Evolutionary conservation across 2,329 filamentous ascomycete species (phyloP).

Genomic region (Epichloe typhina): DNA sequence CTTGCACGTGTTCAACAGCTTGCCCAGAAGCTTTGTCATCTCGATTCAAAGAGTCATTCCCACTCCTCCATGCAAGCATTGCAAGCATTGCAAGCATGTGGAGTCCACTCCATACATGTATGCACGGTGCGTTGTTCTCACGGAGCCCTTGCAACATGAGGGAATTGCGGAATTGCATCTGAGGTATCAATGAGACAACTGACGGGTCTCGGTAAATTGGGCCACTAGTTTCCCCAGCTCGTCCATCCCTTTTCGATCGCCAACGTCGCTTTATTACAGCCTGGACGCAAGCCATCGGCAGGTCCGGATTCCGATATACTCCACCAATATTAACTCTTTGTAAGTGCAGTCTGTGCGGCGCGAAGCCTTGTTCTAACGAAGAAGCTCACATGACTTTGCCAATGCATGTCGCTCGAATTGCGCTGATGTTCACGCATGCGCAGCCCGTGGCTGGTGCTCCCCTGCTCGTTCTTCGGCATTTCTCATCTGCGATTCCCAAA

Average conservation of each 20-base stretch:
- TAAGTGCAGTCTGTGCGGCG: neutral
- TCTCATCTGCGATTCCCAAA: neutral
- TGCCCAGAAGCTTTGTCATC: neutral
- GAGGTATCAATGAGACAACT: no score
- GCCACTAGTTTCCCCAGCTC: no score
- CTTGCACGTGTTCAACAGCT: neutral
- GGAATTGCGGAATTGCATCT: no score
- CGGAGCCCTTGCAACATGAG: neutral
- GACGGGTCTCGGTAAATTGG: neutral
- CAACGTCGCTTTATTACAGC: neutral
- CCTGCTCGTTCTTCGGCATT: neutral
- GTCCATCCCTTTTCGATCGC: no score
- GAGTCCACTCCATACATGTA: neutral
- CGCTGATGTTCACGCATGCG: neutral
- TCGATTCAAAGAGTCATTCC: neutral
- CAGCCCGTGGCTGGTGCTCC: neutral
- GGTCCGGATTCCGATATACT: neutral
- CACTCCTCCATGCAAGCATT: neutral
- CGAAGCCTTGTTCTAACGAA: neutral
- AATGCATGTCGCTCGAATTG: neutral
- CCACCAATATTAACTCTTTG: neutral
- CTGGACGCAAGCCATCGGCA: neutral
- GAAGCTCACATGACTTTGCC: neutral
- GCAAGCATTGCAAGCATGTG: neutral
- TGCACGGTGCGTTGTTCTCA: neutral